Percentiles rank a stretch among this genome's conserved stretches.
phyloP scores from a whole-genome alignment of 2,329 filamentous ascomycete species.

The Rutstroemia sydowiana region DNA sequence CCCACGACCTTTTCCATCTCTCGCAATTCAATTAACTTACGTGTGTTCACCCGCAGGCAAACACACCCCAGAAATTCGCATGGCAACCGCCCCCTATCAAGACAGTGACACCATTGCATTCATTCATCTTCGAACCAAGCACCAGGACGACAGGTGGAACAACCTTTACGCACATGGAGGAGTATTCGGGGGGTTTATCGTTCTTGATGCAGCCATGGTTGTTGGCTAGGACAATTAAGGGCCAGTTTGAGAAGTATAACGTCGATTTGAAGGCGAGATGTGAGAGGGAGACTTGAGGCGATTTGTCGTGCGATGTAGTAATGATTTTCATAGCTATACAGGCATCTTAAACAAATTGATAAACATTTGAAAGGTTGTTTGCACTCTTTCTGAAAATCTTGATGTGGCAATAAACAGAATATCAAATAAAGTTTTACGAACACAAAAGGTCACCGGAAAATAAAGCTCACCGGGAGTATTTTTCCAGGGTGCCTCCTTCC shows the following conservation, averaged over 20 bases:
- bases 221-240: background rate
- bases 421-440: too few relatives aligned
- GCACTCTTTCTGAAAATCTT: too few relatives aligned
- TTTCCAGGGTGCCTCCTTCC: too few relatives aligned
- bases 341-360: too few relatives aligned
- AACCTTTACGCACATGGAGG: background rate
- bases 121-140: background rate
- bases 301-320: too few relatives aligned
- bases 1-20: background rate
- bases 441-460: too few relatives aligned
- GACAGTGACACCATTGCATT: background rate
- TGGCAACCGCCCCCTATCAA: background rate
- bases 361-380: too few relatives aligned
- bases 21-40: background rate
- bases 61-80: background rate
- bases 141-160: background rate
- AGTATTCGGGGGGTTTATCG: background rate
- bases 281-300: background rate
- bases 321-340: too few relatives aligned
- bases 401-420: too few relatives aligned
- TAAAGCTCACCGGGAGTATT: too few relatives aligned
- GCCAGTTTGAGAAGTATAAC: background rate
- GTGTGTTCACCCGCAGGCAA: background rate
- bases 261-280: background rate
- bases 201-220: background rate